Evolutionary conservation across 495 filamentous ascomycete genomes (phyloP).

Genomic region (Annulohypoxylon moriforme): DNA sequence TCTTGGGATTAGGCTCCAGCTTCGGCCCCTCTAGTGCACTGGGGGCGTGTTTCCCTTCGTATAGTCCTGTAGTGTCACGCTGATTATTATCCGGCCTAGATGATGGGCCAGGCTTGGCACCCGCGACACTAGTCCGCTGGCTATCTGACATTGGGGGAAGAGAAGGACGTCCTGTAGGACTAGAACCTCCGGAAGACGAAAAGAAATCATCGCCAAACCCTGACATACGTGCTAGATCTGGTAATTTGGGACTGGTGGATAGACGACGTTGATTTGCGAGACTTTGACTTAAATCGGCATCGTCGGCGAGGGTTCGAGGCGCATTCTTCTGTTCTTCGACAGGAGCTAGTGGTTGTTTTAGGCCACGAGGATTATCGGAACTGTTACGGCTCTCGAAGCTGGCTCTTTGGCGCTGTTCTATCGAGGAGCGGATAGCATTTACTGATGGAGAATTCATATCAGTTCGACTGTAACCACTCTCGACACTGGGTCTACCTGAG

Average conservation of each 20-base stretch:
- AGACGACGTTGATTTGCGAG: slow-evolving; percentile 39
- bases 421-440: slow-evolving; percentile 15
- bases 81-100: slow-evolving; percentile 3
- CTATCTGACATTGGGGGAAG: slow-evolving; percentile 14
- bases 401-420: slow-evolving; percentile 34
- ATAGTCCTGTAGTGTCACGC: slow-evolving; percentile 17
- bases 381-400: slow-evolving; percentile 47
- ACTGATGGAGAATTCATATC: slow-evolving; percentile 13
- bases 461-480: slow-evolving; percentile 46
- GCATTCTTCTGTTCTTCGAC: slow-evolving; percentile 70
- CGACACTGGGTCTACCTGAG: slow-evolving; percentile 59
- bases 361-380: slow-evolving; percentile 47
- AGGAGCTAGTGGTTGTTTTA: slow-evolving; percentile 60
- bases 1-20: slow-evolving; percentile 34
- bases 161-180: slow-evolving; percentile 10
- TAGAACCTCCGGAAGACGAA: slow-evolving; percentile 36
- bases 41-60: slow-evolving; percentile 27
- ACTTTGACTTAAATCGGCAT: neutral
- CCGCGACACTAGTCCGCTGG: slow-evolving; percentile 9
- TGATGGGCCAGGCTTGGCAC: slow-evolving; percentile 8
- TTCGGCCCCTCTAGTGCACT: slow-evolving; percentile 36
- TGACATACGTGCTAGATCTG: slow-evolving; percentile 73
- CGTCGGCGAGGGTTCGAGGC: slow-evolving; percentile 51
- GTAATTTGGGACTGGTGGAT: slow-evolving; percentile 67
- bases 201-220: slow-evolving; percentile 68